Conservation (phyloP, 2,329 filamentous ascomycete genomes). For the Didymosphaeria variabile region DNA sequence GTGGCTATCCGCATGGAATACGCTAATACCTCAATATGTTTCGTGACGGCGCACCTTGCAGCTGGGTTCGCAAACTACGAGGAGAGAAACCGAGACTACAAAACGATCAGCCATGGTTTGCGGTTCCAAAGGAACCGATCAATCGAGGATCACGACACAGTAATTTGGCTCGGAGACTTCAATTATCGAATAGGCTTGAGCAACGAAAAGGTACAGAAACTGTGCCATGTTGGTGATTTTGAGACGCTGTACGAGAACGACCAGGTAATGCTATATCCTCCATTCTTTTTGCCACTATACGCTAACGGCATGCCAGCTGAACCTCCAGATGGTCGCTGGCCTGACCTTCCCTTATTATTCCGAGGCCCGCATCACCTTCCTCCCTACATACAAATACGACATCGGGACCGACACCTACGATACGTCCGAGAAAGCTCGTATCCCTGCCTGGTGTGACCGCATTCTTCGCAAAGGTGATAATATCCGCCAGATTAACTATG, state of each 20-base stretch:
- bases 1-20: conserved; percentile 97
- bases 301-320: conserved; percentile 67
- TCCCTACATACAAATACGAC: conserved; percentile 96
- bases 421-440: conserved; percentile 91
- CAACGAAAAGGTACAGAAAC: conserved; percentile 77
- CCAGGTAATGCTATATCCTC: conserved; percentile 64
- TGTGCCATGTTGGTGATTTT: conserved; percentile 77
- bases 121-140: conserved; percentile 89
- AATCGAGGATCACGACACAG: conserved; percentile 90
- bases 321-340: conserved; percentile 95
- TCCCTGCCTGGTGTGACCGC: conserved; percentile 97
- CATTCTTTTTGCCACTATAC: conserved; percentile 1
- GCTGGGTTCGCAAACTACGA: conserved; percentile 97
- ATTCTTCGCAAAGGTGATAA: conserved; percentile 87
- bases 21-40: conserved; percentile 90
- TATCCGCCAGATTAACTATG: conserved; percentile 83
- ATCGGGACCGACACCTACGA: conserved; percentile 89
- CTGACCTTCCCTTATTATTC: conserved; percentile 91
- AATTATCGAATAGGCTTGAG: conserved; percentile 94
- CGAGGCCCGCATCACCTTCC: conserved; percentile 85
- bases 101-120: conserved; percentile 85
- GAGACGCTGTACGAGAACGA: conserved; percentile 89
- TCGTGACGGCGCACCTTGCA: conserved; percentile 95
- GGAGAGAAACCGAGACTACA: conserved; percentile 92
- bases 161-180: conserved; percentile 95